Evolutionary conservation across 305 asterid genomes (phyloP), one percentile per base, ranked within the genome.

Genomic region (Solanum hybrid): DNA sequence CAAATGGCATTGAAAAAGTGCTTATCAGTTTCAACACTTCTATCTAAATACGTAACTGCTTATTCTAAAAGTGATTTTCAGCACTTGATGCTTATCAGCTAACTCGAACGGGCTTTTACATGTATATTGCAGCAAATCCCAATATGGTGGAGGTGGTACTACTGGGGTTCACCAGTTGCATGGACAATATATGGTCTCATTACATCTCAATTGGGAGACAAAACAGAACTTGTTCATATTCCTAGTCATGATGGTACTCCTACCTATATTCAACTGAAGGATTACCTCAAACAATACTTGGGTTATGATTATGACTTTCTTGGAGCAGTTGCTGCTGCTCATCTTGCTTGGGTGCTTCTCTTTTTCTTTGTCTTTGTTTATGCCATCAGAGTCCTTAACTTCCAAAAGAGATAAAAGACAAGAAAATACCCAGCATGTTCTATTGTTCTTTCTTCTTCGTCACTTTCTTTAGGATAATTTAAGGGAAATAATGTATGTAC

Each of bases 121-220:
- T 46, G 60, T 29, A 66, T 27, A 40, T 79, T 91, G 91, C 93
- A 94, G 96, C 88, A 90, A 92, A 93, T 94, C 29, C 96, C 95
- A 40, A 89, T 94, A 78, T 94, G 96, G 96, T 93, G 96, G 96
- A 92, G 96, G 42, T 94, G 95, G 95, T 94, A 92, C 90, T 94
- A 94, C 80, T 94, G 96, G 95, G 93, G 94, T 86, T 94, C 96
- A 38, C 96, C 96, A 12, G 96, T 94, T 73, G 93, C 95, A n/a
- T 94, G 96, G 95, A 94, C 96, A 71, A 90, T 94, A 35, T 92
- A 94, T 75, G 96, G 96, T 24, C 93, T 93, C 7, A 89, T 94
- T 12, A 93, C 95, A 69, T 94, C 96, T 77, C 96, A 93, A 64
- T 64, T 94, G 31, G 95, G 95, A 51, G 92, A 93, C 88, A 87